Percentiles rank a stretch among this genome's conserved stretches.
Evolutionary conservation across 106 monocot species (phyloP).

Genomic region (Dioscorea dumetorum): DNA sequence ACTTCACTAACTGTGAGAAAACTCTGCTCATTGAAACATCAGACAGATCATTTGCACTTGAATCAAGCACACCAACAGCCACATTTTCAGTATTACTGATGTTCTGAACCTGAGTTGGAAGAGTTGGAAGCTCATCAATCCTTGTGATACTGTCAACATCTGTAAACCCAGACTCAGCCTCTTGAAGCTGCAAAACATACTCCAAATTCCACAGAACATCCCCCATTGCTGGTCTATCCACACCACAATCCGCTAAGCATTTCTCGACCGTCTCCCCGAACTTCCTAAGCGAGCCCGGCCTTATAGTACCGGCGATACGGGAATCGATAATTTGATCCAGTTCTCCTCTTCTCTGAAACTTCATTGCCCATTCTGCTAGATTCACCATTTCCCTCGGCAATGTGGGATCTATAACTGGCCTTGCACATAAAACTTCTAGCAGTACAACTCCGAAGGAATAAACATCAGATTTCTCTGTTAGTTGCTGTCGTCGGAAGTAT

Average conservation of each 20-base stretch:
- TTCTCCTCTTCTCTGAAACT: slow-evolving; percentile 43
- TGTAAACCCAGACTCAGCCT: slow-evolving; percentile 21
- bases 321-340: slow-evolving; percentile 44
- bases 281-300: slow-evolving; percentile 50
- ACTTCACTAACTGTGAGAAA: slow-evolving; percentile 76
- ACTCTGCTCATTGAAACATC: slow-evolving; percentile 70
- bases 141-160: slow-evolving; percentile 38
- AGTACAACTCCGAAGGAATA: slow-evolving; percentile 68
- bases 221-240: slow-evolving; percentile 60
- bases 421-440: slow-evolving; percentile 64
- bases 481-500: slow-evolving; percentile 67
- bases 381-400: slow-evolving; percentile 77
- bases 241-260: slow-evolving; percentile 62
- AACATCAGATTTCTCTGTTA: slow-evolving; percentile 77
- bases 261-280: slow-evolving; percentile 55
- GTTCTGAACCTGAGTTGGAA: slow-evolving; percentile 25
- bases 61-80: neutral
- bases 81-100: slow-evolving; percentile 1
- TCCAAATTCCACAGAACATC: slow-evolving; percentile 76
- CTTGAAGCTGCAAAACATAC: slow-evolving; percentile 59
- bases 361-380: slow-evolving; percentile 70
- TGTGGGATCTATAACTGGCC: slow-evolving; percentile 66
- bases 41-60: slow-evolving; percentile 23
- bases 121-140: slow-evolving; percentile 29
- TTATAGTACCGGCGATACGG: slow-evolving; percentile 32